Base-by-base conservation (phyloP, 2,329 filamentous ascomycete genomes). In the Colletotrichum graminicola region DNA sequence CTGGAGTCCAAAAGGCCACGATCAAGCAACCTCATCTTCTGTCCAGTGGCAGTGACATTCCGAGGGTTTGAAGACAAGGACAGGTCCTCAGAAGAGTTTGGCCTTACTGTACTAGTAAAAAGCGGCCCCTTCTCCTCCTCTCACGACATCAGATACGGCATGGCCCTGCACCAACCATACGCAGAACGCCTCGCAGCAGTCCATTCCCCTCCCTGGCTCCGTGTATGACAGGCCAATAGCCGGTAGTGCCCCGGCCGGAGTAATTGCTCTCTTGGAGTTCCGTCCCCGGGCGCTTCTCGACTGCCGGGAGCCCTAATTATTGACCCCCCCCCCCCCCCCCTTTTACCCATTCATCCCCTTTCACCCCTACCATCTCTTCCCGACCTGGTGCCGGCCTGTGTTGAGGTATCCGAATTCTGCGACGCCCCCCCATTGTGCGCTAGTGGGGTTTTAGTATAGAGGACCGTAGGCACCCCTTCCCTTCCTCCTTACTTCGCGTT, bases 191-290 rank as follows among this genome's bases (percentile, higher is more conserved):
- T 63, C 61, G 36, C 16, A 49, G 26, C 34, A 57, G 32, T 14
- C 29, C 14, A 32, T 8, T 29, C 43, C 21, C 29, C 21, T 47
- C 67, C 67, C 55, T 69, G 54, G 39, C 34, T 26, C 61, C 60
- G 66, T 32, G 45, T 45, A 18, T 39, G 39, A 55, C 68, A 71
- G 59, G 65, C 65, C 68, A 71, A 63, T 71, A 45, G 59, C 59
- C 59, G 52, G 68, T 59, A 39, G 41, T 68, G 45, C 45, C 32
- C 68, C 65, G 65, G 68, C 68, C 68, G 68, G 68, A 55, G 59
- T 23, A 68, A 64, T 60, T 68, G 36, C 68, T 68, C 8, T 71
- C 52, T 71, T 71, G 65, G 65, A 63, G 41, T 68, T 39, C 68
- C 68, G 68, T 55, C 45, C n/a, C 65, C 68, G 65, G 59, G n/a